These are phyloP conservation scores for Coccomyxa subellipsoidea DNA, from an alignment of 163 green algal genomes.

Conservation along the genomic window DNA sequence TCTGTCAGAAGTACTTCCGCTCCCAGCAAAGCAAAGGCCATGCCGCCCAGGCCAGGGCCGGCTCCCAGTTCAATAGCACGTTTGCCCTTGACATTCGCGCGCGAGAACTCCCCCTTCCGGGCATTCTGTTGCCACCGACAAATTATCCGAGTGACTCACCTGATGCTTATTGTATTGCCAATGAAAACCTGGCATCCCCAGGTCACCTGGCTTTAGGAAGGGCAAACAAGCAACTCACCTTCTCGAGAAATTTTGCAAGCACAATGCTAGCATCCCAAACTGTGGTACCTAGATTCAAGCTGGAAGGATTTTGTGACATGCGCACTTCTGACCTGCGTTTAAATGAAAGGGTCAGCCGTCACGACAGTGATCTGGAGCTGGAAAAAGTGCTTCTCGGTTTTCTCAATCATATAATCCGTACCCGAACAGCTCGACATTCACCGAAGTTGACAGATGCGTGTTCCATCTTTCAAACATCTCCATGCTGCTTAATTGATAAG, in stretches of 20 bases:
- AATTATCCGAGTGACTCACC: too few relatives aligned
- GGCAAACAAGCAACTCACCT: constrained; percentile 26
- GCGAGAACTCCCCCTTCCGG: constrained; percentile 70
- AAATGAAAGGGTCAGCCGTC: neutral
- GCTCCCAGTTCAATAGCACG: constrained; percentile 68
- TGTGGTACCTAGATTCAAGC: neutral
- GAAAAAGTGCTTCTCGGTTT: neutral
- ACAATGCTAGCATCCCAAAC: constrained; percentile 92
- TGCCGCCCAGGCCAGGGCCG: constrained; percentile 68
- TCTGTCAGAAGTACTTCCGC: constrained; percentile 54
- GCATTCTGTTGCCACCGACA: too few relatives aligned
- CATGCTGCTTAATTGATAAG: too few relatives aligned
- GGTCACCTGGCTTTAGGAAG: neutral
- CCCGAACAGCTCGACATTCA: constrained; percentile 54
- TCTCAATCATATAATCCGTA: neutral
- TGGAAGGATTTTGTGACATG: neutral
- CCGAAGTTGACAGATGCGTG: constrained; percentile 43
- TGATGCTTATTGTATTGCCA: too few relatives aligned
- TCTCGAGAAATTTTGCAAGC: constrained; percentile 84
- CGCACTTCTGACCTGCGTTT: neutral
- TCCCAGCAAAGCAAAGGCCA: constrained; percentile 68
- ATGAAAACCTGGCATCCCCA: too few relatives aligned
- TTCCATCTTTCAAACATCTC: constrained; percentile 46
- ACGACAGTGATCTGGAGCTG: neutral
- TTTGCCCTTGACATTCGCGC: constrained; percentile 56